Evolutionary conservation across 768 basidiomycete genomes (phyloP), one percentile per base, ranked within the genome.

Genomic region (Plicaturopsis crispa): DNA sequence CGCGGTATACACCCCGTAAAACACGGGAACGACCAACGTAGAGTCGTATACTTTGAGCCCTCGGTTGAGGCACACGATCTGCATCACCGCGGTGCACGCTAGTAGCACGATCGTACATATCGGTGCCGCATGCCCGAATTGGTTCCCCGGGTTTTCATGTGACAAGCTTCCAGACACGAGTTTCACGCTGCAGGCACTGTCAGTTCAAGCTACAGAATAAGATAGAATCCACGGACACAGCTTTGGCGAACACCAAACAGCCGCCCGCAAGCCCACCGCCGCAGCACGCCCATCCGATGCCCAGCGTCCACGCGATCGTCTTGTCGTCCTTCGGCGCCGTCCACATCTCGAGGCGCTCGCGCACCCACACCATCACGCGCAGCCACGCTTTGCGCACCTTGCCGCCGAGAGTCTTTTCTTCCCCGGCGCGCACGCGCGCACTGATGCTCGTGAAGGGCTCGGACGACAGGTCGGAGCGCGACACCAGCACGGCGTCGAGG

Each of bases 281-380:
- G 39, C 80, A 80, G 45, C 91, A 91, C 2, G 90, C 86, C 94
- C 93, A 97, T 2, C 82, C 83, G 35, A 98, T 89, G 11, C 92
- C 93, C 32, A 93, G 69, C 19, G 86, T 80, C 88, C 91, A 96
- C 5, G 84, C 83, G 30, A 98, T 67, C 38, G 80, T 80, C 48
- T 75, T 84, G 53, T 98, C 93, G 52, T 84, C 84, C 51, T 82
- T 84, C 10, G 80, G 69, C 20, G 75, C 80, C 6, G 82, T 83
- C 81, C 85, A 84, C 1, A 57, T 48, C 52, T 93, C 89, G 35
- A 92, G 60, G 51, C 69, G 67, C 44, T 78, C 73, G 18, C 69
- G 71, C 24, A 84, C 52, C 64, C 73, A 69, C 19, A 60, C 50
- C 59, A 84, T 75, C 5, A 64, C 37, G 12, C 54, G 55, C 5